Evolutionary conservation across 2,329 filamentous ascomycete genomes (phyloP), one percentile per base, ranked within the genome.

Genomic region (Fusarium torulosum): DNA sequence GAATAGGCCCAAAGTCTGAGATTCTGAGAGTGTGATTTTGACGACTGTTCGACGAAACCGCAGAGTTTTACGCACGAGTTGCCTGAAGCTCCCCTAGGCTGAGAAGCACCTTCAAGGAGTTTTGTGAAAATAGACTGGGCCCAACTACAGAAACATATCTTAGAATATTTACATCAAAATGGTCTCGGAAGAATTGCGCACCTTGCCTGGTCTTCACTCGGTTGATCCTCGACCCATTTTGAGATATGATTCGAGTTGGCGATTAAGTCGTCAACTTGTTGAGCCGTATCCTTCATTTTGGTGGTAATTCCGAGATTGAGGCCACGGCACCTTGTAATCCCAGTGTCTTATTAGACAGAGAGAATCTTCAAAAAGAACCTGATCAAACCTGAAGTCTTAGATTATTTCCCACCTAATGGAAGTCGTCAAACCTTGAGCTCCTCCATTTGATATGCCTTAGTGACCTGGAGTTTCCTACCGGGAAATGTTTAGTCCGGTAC

Each of bases 21-120:
- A 6, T 68, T 57, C 25, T 76, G 63, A 11, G 82, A 80, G 15
- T 72, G 66, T 4, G 87, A 87, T 67, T 82, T 86, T 65, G 82
- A 83, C 52, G 85, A 85, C 61, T 86, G 84, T 71, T 89, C 86
- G 60, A 90, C 82, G 65, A 90, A 89, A 31, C 87, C 85, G 66
- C 86, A 89, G 20, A 90, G 82, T 72, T 85, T 87, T 64, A 86
- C 71, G 66, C 75, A 89, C 15, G 85, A 83, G 70, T 87, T 84
- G 14, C 85, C 86, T 6, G 85, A 88, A 25, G 81, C 79, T 53
- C 84, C 83, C 52, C 83, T 84, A 14, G 86, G 85, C 71, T 86
- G 83, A 11, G 82, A 80, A 27, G 86, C 85, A 59, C 80, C 79
- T 17, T 76, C 70, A 6, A 88, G 78, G 13, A 88, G 80, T 47